Percentiles rank a stretch among this genome's conserved stretches.
Conservation (phyloP, 306 rosid species). For the Vigna reflexopilosa region DNA sequence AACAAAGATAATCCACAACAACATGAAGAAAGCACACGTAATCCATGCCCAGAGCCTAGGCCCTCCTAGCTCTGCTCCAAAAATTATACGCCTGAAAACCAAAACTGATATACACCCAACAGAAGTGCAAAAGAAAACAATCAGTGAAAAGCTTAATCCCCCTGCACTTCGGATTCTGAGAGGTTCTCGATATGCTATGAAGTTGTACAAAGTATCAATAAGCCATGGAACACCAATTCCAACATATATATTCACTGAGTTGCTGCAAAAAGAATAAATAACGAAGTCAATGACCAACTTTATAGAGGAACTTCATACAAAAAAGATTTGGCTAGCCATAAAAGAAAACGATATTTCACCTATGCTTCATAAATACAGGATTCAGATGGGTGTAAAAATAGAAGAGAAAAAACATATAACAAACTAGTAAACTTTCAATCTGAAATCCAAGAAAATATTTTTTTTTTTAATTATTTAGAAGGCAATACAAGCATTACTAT, state of each 20-base stretch:
- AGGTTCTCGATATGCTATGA: slow-evolving; percentile 72
- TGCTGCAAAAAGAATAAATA: slow-evolving; percentile 58
- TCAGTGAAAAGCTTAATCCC: slow-evolving; percentile 85
- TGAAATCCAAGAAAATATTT: neutral
- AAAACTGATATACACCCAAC: slow-evolving; percentile 80
- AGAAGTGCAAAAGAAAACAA: slow-evolving; percentile 84
- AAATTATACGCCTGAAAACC: slow-evolving; percentile 71
- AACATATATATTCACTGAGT: slow-evolving; percentile 92
- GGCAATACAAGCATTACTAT: slow-evolving; percentile 9
- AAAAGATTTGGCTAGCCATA: slow-evolving; percentile 14
- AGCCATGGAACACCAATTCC: slow-evolving; percentile 98
- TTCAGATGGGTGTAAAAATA: slow-evolving; percentile 7
- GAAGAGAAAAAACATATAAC: slow-evolving; percentile 13
- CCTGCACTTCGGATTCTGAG: slow-evolving; percentile 73
- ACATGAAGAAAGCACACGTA: slow-evolving; percentile 70
- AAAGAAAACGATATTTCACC: slow-evolving; percentile 22
- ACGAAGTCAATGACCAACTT: slow-evolving; percentile 32
- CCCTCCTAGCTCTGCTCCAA: slow-evolving; percentile 97
- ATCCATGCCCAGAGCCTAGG: slow-evolving; percentile 95
- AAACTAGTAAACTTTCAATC: slow-evolving; percentile 4
- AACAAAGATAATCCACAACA: slow-evolving; percentile 83
- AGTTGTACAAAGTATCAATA: slow-evolving; percentile 83
- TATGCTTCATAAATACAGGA: slow-evolving; percentile 3
- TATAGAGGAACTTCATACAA: neutral
- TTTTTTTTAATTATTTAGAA: slow-evolving; percentile 9